Base-by-base conservation (phyloP, 441 rosid species). In the Pelargonium citronellum region DNA sequence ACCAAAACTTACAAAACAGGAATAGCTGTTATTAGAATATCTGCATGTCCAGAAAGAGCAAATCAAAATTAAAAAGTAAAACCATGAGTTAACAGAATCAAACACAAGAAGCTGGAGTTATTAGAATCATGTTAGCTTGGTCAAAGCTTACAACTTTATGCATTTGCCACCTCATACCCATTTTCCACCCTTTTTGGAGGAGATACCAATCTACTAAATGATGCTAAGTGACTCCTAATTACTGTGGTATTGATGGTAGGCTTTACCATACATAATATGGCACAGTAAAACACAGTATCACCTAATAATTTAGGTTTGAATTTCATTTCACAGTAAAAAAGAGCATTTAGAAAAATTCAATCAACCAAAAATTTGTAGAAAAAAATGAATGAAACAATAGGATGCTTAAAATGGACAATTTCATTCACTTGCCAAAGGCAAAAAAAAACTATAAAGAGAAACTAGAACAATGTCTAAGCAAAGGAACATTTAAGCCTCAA, bases 401-500 rank as follows among this genome's bases (percentile, higher is more conserved):
- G 24, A 55, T 17, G 61, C 16, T 55, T 55, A 7, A 75, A 74
- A 77, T 51, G 63, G 64, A 66, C 41, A 75, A 60, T 8, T 60
- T n/a, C 75, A 71, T 61, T 61, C 46, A 69, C 47, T 55, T 72
- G 66, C 67, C 74, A 55, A 74, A 73, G 39, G 39, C 57, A 43
- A 66, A 27, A 73, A 66, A 66, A 55, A 55, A 55, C 62, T 55
- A 57, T 15, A 62, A 75, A 62, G 68, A 43, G 64, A 73, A 67
- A 67, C 77, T 65, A 67, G 53, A 69, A 64, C 77, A 63, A 57
- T 15, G 69, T 61, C 76, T 47, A 67, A 44, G 30, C 68, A 68
- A 76, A 15, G 5, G 66, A 71, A 74, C 41, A 67, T 34, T 16
- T 62, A 30, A 67, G 77, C 79, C n/a, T n/a, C n/a, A n/a, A n/a